Conservation (phyloP, 305 asterid genomes). For the Solanum aculeatissimum region DNA sequence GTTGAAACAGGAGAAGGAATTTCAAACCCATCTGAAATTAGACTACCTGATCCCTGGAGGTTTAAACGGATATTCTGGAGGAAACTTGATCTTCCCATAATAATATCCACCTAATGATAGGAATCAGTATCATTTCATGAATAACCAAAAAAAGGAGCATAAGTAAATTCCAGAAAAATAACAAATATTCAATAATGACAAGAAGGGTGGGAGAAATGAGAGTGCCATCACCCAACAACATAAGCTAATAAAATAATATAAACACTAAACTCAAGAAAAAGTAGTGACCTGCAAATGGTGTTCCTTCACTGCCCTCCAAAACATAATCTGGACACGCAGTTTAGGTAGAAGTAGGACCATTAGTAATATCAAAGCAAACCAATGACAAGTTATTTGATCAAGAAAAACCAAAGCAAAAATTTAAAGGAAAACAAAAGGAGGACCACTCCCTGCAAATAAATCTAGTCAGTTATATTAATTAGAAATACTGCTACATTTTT, state of each 20-base stretch:
- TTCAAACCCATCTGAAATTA: neutral
- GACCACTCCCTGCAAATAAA: neutral
- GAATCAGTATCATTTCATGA: neutral
- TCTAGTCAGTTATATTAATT: neutral
- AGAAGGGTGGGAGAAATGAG: neutral
- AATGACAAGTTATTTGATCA: neutral
- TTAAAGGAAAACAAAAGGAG: neutral
- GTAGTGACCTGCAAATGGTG: slow-evolving; percentile 88
- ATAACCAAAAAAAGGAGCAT: neutral
- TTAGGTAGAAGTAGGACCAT: neutral
- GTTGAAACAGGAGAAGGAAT: neutral
- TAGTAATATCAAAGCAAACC: neutral
- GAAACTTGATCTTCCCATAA: slow-evolving; percentile 91
- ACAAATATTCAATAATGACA: neutral
- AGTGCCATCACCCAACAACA: neutral
- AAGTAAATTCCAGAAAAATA: neutral
- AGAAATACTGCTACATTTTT: neutral
- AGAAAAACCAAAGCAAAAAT: neutral
- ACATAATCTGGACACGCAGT: slow-evolving; percentile 66
- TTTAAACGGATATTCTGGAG: slow-evolving; percentile 90
- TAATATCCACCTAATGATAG: slow-evolving; percentile 71
- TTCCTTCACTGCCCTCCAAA: slow-evolving; percentile 98
- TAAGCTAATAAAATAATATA: neutral
- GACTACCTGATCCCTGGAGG: slow-evolving; percentile 90
- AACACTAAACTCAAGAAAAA: slow-evolving; percentile 5